Percentiles rank a stretch among this genome's conserved stretches.
phyloP scores from a whole-genome alignment of 2,329 filamentous ascomycete genomes.

The Epichloe bromicola region DNA sequence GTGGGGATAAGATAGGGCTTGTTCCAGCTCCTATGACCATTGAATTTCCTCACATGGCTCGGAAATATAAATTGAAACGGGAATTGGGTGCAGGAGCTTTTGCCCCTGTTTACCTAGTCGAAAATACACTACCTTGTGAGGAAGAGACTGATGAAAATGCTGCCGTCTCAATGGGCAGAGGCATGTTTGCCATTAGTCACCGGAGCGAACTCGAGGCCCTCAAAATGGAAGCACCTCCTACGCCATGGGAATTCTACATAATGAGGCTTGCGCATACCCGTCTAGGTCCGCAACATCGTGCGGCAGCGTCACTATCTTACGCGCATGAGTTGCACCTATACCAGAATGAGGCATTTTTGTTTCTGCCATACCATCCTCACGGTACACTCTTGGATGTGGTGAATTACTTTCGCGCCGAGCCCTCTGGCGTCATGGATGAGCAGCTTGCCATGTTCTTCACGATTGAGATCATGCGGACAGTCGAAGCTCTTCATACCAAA shows the following conservation, averaged over 20 bases:
- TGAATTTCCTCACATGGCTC: constrained; percentile 49
- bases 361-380: constrained; percentile 78
- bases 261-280: constrained; percentile 71
- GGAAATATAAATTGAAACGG: constrained; percentile 64
- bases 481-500: constrained; percentile 73
- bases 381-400: constrained; percentile 91
- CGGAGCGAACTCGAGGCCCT: constrained; percentile 64
- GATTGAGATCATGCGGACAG: constrained; percentile 77
- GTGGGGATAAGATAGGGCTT: constrained; percentile 48
- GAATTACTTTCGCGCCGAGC: constrained; percentile 67
- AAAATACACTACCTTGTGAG: constrained; percentile 47
- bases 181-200: constrained; percentile 40
- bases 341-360: constrained; percentile 75
- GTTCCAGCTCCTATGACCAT: constrained; percentile 50
- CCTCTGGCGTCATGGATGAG: constrained; percentile 73
- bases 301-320: constrained; percentile 62
- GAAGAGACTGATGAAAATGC: constrained; percentile 32
- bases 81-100: constrained; percentile 91
- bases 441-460: constrained; percentile 88
- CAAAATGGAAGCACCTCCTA: constrained; percentile 86
- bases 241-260: constrained; percentile 93
- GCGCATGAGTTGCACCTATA: constrained; percentile 90
- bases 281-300: constrained; percentile 57
- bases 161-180: constrained; percentile 44
- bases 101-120: constrained; percentile 85